A percentile compares a stretch with the other conserved stretches of the same genome.
phyloP scores from a whole-genome alignment of 1,139 yeast genomes.

The Yamadazyma atlantica region DNA sequence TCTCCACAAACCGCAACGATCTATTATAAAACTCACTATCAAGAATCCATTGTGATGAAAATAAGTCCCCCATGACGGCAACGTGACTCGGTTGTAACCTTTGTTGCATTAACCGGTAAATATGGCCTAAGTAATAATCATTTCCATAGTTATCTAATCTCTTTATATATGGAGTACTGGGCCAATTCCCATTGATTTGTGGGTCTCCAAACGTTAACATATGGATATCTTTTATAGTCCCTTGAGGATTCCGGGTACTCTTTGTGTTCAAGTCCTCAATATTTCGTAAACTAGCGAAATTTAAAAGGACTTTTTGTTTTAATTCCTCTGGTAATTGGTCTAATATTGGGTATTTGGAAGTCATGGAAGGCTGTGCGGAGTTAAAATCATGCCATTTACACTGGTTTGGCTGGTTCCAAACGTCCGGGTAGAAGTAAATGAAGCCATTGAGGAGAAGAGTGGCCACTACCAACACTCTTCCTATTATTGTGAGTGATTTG shows the following conservation, averaged over 20 bases:
- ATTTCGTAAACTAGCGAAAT: constrained; percentile 29
- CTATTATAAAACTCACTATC: constrained; percentile 84
- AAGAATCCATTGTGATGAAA: constrained; percentile 94
- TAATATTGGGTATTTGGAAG: constrained; percentile 19
- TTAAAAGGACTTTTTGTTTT: constrained; percentile 25
- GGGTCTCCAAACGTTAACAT: constrained; percentile 92
- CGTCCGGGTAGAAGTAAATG: constrained; percentile 73
- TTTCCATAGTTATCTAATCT: constrained; percentile 84
- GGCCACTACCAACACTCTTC: constrained; percentile 4
- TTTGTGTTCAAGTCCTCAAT: constrained; percentile 9
- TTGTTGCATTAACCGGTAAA: constrained; percentile 61
- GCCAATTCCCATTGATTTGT: constrained; percentile 87
- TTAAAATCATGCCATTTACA: constrained; percentile 59
- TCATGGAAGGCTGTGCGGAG: constrained; percentile 6
- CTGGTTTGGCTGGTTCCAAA: constrained; percentile 40
- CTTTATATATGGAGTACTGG: constrained; percentile 67
- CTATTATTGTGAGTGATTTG: not conserved
- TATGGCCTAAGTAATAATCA: constrained; percentile 84
- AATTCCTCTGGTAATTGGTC: constrained; percentile 23
- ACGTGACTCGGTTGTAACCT: constrained; percentile 75
- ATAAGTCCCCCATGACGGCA: constrained; percentile 87
- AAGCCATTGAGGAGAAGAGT: constrained; percentile 49
- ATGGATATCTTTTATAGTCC: constrained; percentile 48
- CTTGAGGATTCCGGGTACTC: constrained; percentile 9
- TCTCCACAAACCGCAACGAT: constrained; percentile 65